A percentile compares a stretch with the other conserved stretches of the same genome.
phyloP scores from a whole-genome alignment of 345 rosid genomes.

The Jatropha curcas region DNA sequence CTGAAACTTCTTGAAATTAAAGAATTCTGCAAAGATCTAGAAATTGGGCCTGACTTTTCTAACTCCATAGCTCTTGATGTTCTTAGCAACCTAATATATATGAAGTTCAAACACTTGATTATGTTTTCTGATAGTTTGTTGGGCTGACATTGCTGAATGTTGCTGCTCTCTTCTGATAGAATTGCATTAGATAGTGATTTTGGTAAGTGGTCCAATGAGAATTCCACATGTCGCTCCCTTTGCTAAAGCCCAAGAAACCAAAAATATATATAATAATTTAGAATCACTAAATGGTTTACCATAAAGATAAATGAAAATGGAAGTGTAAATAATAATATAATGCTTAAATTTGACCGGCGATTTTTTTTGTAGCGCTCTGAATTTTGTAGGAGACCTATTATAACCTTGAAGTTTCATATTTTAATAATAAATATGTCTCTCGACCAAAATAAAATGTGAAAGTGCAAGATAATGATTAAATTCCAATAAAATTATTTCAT shows the following conservation, averaged over 20 bases:
- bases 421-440: no score
- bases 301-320: not conserved
- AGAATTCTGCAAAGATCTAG: slow-evolving; percentile 58
- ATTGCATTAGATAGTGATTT: slow-evolving; percentile 53
- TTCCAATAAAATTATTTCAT: no score
- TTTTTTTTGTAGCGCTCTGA: no score
- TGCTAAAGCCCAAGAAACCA: slow-evolving; percentile 38
- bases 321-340: no score
- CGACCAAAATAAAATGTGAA: no score
- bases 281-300: no score
- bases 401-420: no score
- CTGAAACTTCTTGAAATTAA: slow-evolving; percentile 71
- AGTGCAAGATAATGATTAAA: no score
- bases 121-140: slow-evolving; percentile 87
- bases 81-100: slow-evolving; percentile 74
- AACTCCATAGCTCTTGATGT: slow-evolving; percentile 81
- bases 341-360: no score
- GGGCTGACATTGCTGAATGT: slow-evolving; percentile 61
- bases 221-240: slow-evolving; percentile 54
- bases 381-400: no score
- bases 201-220: slow-evolving; percentile 47
- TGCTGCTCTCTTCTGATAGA: slow-evolving; percentile 55
- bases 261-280: not conserved
- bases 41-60: slow-evolving; percentile 67
- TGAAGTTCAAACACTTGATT: slow-evolving; percentile 77